Evolutionary conservation across 176 grass and related monocot species (phyloP).

Genomic region (Phoenix dactylifera): DNA sequence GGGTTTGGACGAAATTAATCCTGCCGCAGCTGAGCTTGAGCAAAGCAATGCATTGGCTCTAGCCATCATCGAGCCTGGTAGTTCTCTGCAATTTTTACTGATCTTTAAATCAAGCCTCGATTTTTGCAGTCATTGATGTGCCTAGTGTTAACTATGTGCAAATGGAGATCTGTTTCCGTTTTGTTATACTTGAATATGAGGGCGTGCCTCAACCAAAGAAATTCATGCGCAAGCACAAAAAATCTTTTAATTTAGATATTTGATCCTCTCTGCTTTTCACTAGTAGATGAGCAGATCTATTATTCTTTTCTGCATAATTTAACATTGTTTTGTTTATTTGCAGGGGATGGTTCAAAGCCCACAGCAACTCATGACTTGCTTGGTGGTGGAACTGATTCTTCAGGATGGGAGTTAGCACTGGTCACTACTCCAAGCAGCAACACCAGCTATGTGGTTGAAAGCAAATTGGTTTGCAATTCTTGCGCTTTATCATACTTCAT

Average conservation of each 20-base stretch:
- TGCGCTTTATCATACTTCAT: background rate
- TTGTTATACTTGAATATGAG: too few relatives aligned
- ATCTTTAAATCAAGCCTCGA: too few relatives aligned
- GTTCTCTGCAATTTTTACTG: background rate
- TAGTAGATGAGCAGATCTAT: too few relatives aligned
- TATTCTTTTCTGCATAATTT: too few relatives aligned
- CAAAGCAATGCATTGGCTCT: slow-evolving; percentile 77
- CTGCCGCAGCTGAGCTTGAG: slow-evolving; percentile 63
- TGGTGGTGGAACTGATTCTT: slow-evolving; percentile 28
- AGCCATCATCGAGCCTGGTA: slow-evolving; percentile 78
- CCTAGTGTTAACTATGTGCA: too few relatives aligned
- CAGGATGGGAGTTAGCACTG: slow-evolving; percentile 80
- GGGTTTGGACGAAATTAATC: slow-evolving; percentile 84
- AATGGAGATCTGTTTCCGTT: too few relatives aligned
- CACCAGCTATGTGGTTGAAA: slow-evolving; percentile 37
- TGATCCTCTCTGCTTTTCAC: too few relatives aligned
- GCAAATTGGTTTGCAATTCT: slow-evolving; percentile 42
- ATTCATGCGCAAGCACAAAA: too few relatives aligned
- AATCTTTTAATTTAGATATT: too few relatives aligned
- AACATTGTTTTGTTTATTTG: slow-evolving; percentile 15
- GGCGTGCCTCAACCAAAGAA: too few relatives aligned
- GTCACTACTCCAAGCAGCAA: slow-evolving; percentile 74
- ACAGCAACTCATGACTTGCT: slow-evolving; percentile 50
- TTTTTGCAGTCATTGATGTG: too few relatives aligned
- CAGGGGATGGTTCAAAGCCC: slow-evolving; percentile 48